Percentiles rank a stretch among this genome's conserved stretches.
phyloP scores from a whole-genome alignment of 768 basidiomycete species.

The Boletus huronensis region DNA sequence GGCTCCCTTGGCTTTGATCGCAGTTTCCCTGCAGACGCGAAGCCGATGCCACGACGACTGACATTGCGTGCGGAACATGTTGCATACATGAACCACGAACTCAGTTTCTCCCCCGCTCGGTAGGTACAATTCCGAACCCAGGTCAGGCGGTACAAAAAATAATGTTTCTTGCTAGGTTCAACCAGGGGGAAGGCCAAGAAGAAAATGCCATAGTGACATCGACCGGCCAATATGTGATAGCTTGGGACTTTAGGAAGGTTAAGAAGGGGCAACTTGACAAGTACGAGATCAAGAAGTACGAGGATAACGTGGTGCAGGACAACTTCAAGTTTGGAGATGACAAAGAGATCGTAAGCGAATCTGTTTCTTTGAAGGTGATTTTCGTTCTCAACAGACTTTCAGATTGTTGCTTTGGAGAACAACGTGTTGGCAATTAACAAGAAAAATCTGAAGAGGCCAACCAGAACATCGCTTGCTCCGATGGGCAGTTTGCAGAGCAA shows the following conservation, averaged over 20 bases:
- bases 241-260: conserved; percentile 96
- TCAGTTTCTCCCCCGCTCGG: conserved; percentile 94
- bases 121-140: conserved; percentile 31
- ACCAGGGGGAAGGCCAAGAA: conserved; percentile 79
- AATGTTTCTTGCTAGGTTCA: conserved; percentile 60
- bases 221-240: conserved; percentile 86
- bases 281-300: conserved; percentile 96
- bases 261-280: conserved; percentile 88
- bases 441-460: conserved; percentile 84
- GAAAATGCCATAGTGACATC: conserved; percentile 97
- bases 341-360: conserved; percentile 77
- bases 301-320: conserved; percentile 93
- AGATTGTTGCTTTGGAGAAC: conserved; percentile 95
- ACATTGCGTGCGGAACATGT: conserved; percentile 90
- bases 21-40: conserved; percentile 91
- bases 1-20: conserved; percentile 88
- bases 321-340: conserved; percentile 98
- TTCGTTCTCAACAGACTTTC: conserved; percentile 9
- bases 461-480: conserved; percentile 65
- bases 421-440: conserved; percentile 93
- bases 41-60: conserved; percentile 85
- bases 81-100: conserved; percentile 85
- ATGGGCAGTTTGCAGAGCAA: conserved; percentile 40
- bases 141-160: neutral
- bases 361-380: neutral